These are phyloP conservation scores for Sabuloglossum arenarium DNA, from an alignment of 495 filamentous ascomycete genomes.

Conservation along the genomic window DNA sequence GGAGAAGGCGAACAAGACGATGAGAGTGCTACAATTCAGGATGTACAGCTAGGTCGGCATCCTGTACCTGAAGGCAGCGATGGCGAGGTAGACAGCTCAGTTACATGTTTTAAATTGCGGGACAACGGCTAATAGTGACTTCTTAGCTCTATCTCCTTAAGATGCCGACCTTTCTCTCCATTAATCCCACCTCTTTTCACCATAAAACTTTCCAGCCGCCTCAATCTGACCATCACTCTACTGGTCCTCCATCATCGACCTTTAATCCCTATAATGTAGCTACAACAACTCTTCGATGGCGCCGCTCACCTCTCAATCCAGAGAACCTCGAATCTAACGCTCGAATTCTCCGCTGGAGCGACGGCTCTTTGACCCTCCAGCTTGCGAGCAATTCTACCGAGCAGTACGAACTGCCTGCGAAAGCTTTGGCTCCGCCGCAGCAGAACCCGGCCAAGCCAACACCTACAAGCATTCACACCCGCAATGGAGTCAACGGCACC, in stretches of 20 bases:
- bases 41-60: constrained; percentile 38
- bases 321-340: constrained; percentile 50
- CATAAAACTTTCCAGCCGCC: constrained; percentile 49
- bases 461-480: constrained; percentile 18
- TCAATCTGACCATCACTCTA: constrained; percentile 29
- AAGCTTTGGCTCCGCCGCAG: constrained; percentile 48
- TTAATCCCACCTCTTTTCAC: constrained; percentile 55
- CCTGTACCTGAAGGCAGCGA: constrained; percentile 52
- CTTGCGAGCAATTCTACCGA: constrained; percentile 47
- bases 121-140: constrained; percentile 6
- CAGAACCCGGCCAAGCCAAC: constrained; percentile 24
- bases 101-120: no score
- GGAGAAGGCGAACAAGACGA: constrained; percentile 23
- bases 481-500: constrained; percentile 4
- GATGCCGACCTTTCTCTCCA: constrained; percentile 57
- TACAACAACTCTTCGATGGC: constrained; percentile 48
- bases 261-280: constrained; percentile 43
- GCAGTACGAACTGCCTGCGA: constrained; percentile 61
- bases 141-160: constrained; percentile 55
- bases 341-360: constrained; percentile 60
- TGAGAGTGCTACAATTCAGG: constrained; percentile 31
- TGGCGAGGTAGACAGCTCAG: constrained; percentile 25
- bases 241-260: constrained; percentile 15
- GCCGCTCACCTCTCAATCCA: constrained; percentile 40
- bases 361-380: constrained; percentile 66